A percentile compares a stretch with the other conserved stretches of the same genome.
Conservation (phyloP, 2,329 filamentous ascomycete species). For the Ophiostoma triangulosporum region DNA sequence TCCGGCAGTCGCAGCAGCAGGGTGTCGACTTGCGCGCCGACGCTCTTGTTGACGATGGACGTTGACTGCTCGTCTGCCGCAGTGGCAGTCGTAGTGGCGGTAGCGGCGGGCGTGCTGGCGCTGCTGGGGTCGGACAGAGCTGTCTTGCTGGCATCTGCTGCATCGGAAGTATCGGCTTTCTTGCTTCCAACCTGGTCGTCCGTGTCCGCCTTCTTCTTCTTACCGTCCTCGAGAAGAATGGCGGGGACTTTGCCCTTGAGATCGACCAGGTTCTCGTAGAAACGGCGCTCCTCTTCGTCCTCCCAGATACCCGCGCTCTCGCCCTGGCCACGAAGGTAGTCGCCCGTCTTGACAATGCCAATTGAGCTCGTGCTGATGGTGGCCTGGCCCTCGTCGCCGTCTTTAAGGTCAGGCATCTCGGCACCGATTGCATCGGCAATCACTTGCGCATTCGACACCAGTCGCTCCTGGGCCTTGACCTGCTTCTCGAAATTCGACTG, state of each 20-base stretch:
- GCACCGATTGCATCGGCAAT: slow-evolving; percentile 76
- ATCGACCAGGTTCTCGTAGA: slow-evolving; percentile 94
- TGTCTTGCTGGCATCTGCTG: slow-evolving; percentile 26
- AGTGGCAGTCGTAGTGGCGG: slow-evolving; percentile 26
- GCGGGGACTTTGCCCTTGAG: slow-evolving; percentile 90
- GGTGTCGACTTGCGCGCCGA: slow-evolving; percentile 91
- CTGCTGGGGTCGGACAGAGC: background rate
- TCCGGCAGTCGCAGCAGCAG: slow-evolving; percentile 80
- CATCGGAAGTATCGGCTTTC: slow-evolving; percentile 30
- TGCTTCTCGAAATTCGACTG: slow-evolving; percentile 94
- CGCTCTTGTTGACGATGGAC: slow-evolving; percentile 94
- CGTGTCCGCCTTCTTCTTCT: slow-evolving; percentile 84
- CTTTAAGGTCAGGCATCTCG: slow-evolving; percentile 88
- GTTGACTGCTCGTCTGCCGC: slow-evolving; percentile 66
- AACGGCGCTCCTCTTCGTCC: slow-evolving; percentile 92
- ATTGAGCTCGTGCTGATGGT: slow-evolving; percentile 58
- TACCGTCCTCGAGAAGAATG: slow-evolving; percentile 83
- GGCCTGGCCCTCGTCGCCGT: slow-evolving; percentile 57
- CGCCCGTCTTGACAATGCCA: slow-evolving; percentile 83
- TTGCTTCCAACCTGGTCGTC: slow-evolving; percentile 79
- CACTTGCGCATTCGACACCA: slow-evolving; percentile 79
- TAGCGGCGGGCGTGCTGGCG: background rate
- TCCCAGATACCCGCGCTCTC: slow-evolving; percentile 96
- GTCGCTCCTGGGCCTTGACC: slow-evolving; percentile 78
- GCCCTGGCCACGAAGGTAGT: slow-evolving; percentile 79